A percentile compares a stretch with the other conserved stretches of the same genome.
phyloP scores from a whole-genome alignment of 2,329 filamentous ascomycete genomes.

The Gyromitra esculenta region DNA sequence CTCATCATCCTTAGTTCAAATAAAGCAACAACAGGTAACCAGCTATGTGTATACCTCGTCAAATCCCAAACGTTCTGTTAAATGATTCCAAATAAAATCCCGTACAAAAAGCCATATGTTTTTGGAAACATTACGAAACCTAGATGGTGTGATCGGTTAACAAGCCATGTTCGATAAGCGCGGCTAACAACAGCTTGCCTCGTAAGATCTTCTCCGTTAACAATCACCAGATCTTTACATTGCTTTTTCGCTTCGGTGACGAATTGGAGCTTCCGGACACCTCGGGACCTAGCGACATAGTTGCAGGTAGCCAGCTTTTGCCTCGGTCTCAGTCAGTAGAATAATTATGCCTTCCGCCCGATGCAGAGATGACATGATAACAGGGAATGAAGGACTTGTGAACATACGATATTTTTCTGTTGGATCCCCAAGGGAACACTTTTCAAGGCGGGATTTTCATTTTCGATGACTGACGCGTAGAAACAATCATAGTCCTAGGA shows the following conservation, averaged over 20 bases:
- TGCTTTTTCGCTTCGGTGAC: constrained; percentile 80
- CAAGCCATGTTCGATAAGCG: constrained; percentile 14
- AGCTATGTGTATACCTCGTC: constrained; percentile 73
- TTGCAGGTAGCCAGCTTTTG: constrained; percentile 77
- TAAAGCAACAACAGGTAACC: not conserved
- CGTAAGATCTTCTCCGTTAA: constrained; percentile 82
- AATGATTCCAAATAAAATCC: constrained; percentile 78
- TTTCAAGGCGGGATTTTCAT: constrained; percentile 77
- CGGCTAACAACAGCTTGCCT: constrained; percentile 30
- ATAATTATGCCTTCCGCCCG: constrained; percentile 25
- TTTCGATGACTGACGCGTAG: constrained; percentile 90
- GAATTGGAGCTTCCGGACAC: constrained; percentile 82
- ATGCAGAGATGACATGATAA: constrained; percentile 40
- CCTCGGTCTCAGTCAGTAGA: constrained; percentile 8
- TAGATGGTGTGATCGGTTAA: constrained; percentile 60
- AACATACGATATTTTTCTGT: constrained; percentile 83
- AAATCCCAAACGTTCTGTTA: constrained; percentile 83
- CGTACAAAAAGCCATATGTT: constrained; percentile 77
- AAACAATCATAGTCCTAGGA: constrained; percentile 84
- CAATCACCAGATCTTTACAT: constrained; percentile 85
- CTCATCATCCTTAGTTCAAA: constrained; percentile 58
- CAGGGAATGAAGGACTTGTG: constrained; percentile 1
- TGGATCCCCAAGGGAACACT: constrained; percentile 81
- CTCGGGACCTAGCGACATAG: constrained; percentile 79
- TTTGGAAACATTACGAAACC: constrained; percentile 88